phyloP scores from a whole-genome alignment of 2,329 filamentous ascomycete species.

The Arthrobotrys megalospora region DNA sequence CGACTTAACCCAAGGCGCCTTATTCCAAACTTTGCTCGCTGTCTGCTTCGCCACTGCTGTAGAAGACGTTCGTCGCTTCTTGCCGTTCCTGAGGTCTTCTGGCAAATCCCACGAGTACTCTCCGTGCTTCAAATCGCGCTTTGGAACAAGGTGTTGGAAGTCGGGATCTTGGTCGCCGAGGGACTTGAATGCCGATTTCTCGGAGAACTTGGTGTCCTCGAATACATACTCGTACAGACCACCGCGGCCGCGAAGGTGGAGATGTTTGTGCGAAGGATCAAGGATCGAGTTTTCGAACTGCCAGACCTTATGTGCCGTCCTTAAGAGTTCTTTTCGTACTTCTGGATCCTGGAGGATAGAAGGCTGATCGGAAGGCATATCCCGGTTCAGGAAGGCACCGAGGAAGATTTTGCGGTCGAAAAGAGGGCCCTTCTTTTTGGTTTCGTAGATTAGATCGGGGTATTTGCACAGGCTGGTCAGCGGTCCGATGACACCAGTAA shows the following conservation, averaged over 20 bases:
- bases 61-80: constrained; percentile 36
- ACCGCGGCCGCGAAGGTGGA: constrained; percentile 51
- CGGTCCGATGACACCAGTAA: constrained; percentile 49
- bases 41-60: constrained; percentile 7
- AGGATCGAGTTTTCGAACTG: constrained; percentile 60
- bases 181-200: constrained; percentile 50
- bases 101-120: constrained; percentile 58
- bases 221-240: constrained; percentile 60
- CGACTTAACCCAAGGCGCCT: constrained; percentile 52
- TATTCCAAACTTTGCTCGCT: constrained; percentile 50
- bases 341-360: constrained; percentile 49
- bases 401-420: constrained; percentile 59
- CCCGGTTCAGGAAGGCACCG: constrained; percentile 44
- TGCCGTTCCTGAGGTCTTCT: constrained; percentile 29
- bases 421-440: constrained; percentile 51
- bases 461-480: constrained; percentile 53
- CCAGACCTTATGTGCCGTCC: constrained; percentile 57
- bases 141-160: constrained; percentile 53
- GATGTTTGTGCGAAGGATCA: constrained; percentile 50
- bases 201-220: constrained; percentile 53
- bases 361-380: constrained; percentile 20
- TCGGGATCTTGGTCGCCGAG: constrained; percentile 55
- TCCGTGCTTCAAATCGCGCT: constrained; percentile 47
- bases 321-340: constrained; percentile 40
- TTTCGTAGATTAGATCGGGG: constrained; percentile 60